Evolutionary conservation across 1,284 basidiomycete species (phyloP).

Genomic region (Boletus semigastroideus): DNA sequence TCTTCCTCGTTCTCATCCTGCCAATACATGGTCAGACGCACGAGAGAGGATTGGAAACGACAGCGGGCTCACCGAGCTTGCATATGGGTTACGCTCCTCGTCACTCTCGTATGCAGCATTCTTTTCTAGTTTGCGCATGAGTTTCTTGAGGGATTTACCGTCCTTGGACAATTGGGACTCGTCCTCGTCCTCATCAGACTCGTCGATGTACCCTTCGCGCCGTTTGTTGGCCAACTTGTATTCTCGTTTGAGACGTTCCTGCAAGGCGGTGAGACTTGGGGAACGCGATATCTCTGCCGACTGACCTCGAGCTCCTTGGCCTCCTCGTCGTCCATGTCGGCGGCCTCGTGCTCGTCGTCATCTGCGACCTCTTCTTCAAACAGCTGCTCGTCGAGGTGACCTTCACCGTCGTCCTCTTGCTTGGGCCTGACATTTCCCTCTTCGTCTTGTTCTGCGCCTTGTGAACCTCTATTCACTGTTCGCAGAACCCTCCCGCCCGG

Average conservation of each 20-base stretch:
- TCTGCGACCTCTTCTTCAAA: constrained; percentile 86
- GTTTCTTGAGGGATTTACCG: constrained; percentile 75
- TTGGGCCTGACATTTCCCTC: constrained; percentile 45
- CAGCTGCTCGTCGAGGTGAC: constrained; percentile 77
- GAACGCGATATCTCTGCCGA: constrained; percentile 1
- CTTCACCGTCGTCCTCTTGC: constrained; percentile 65
- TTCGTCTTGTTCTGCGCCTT: constrained; percentile 69
- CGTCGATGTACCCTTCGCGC: constrained; percentile 66
- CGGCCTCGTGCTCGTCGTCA: constrained; percentile 78
- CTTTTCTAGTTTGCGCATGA: constrained; percentile 71
- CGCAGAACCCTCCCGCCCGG: constrained; percentile 63
- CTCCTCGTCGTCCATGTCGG: constrained; percentile 78
- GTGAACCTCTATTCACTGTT: constrained; percentile 64
- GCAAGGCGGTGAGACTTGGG: constrained; percentile 3
- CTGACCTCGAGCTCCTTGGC: constrained; percentile 81
- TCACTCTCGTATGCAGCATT: constrained; percentile 79
- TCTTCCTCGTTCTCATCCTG: constrained; percentile 71
- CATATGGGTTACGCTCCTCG: constrained; percentile 79
- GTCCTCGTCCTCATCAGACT: constrained; percentile 69
- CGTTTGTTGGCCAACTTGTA: constrained; percentile 76
- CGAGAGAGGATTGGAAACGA: constrained; percentile 1
- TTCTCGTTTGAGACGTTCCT: constrained; percentile 85
- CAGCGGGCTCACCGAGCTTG: constrained; percentile 57
- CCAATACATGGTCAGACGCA: constrained; percentile 16
- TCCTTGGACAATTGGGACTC: constrained; percentile 60